Conservation (phyloP, 768 basidiomycete species). For the Xerocomellus intermedius region DNA sequence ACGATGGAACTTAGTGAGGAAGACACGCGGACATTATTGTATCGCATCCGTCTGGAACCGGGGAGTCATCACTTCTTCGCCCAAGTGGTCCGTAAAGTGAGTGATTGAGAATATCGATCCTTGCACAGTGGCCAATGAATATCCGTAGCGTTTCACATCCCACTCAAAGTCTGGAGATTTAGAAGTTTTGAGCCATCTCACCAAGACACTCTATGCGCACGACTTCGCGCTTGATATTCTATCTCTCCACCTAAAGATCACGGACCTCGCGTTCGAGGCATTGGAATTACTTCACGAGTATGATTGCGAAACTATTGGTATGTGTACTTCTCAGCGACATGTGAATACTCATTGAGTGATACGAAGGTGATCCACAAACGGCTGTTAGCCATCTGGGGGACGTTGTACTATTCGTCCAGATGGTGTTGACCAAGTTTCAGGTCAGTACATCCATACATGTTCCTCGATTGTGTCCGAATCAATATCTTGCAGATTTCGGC, state of each 20-base stretch:
- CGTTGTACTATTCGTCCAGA: conserved; percentile 74
- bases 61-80: conserved; percentile 59
- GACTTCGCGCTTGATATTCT: conserved; percentile 65
- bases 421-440: conserved; percentile 61
- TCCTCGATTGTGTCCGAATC: neutral
- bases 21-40: conserved; percentile 35
- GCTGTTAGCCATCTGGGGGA: conserved; percentile 77
- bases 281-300: conserved; percentile 65
- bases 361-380: conserved; percentile 76
- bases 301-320: conserved; percentile 80
- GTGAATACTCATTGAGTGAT: neutral
- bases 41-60: conserved; percentile 53
- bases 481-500: conserved; percentile 45
- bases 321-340: conserved; percentile 25
- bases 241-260: conserved; percentile 63
- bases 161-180: conserved; percentile 56
- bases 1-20: conserved; percentile 46
- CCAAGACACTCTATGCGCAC: conserved; percentile 59
- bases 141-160: conserved; percentile 54
- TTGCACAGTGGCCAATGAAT: neutral
- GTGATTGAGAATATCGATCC: conserved; percentile 8
- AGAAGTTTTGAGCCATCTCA: conserved; percentile 69
- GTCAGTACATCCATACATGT: conserved; percentile 34
- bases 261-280: conserved; percentile 61
- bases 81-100: conserved; percentile 54